phyloP scores from a whole-genome alignment of 805 yeast species.

The Clavispora phyllophila region DNA sequence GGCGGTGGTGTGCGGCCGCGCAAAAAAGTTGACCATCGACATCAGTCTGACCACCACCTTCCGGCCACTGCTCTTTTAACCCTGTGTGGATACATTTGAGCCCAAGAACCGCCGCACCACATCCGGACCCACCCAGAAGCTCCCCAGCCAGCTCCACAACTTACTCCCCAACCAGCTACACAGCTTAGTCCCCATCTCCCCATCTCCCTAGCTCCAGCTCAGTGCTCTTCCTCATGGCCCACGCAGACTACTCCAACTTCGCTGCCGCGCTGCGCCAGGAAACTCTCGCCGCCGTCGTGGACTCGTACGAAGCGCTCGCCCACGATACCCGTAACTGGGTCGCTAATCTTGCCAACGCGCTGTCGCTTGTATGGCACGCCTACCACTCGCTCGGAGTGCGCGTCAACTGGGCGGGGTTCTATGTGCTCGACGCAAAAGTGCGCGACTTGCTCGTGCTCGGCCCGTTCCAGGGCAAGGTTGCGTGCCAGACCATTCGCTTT shows the following conservation, averaged over 20 bases:
- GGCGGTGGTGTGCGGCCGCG: too few relatives aligned
- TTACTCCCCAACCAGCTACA: too few relatives aligned
- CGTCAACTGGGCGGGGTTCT: conserved; percentile 95
- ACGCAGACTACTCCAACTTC: conserved; percentile 73
- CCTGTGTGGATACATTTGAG: too few relatives aligned
- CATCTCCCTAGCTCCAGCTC: too few relatives aligned
- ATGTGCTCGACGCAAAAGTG: conserved; percentile 44
- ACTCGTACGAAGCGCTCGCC: conserved; percentile 61
- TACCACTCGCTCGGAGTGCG: conserved; percentile 54
- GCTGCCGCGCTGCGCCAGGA: conserved; percentile 41
- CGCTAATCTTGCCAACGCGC: conserved; percentile 78
- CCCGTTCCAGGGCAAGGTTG: conserved; percentile 96
- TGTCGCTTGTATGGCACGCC: conserved; percentile 85
- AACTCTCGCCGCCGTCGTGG: conserved; percentile 51
- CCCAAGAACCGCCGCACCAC: too few relatives aligned
- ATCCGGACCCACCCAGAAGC: too few relatives aligned
- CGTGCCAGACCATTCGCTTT: conserved; percentile 75
- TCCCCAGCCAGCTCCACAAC: too few relatives aligned
- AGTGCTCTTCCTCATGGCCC: conserved; percentile 28
- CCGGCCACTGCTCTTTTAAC: too few relatives aligned
- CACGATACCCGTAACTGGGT: conserved; percentile 76
- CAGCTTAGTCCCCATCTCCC: too few relatives aligned
- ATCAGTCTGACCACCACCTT: too few relatives aligned
- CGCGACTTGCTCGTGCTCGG: conserved; percentile 60
- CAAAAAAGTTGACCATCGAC: too few relatives aligned